These are phyloP conservation scores for Malus hybrid DNA, from an alignment of 331 rosid species.

Conservation along the genomic window DNA sequence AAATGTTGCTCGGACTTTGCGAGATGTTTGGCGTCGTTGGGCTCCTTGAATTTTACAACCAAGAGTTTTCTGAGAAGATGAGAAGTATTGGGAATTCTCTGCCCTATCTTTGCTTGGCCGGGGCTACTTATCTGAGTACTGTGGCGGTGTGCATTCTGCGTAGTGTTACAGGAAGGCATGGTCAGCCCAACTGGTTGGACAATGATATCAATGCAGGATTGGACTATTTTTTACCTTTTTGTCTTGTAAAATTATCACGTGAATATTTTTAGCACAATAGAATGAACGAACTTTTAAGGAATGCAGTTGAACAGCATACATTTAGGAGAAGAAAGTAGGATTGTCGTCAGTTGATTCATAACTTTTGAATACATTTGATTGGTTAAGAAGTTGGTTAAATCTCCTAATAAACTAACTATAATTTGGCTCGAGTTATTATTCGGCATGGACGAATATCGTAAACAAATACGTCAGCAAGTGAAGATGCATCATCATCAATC, in stretches of 20 bases:
- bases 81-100: slow-evolving; percentile 25
- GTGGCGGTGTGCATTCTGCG: slow-evolving; percentile 17
- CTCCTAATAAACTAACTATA: no score
- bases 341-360: no score
- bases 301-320: no score
- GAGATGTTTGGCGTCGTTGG: slow-evolving; percentile 25
- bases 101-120: background rate
- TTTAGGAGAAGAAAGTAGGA: no score
- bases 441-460: no score
- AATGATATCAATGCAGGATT: slow-evolving; percentile 25
- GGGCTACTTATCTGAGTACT: slow-evolving; percentile 6
- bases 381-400: no score
- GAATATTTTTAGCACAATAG: no score
- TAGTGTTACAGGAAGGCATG: slow-evolving; percentile 4
- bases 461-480: background rate
- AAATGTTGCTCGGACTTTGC: background rate
- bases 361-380: no score
- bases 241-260: no score
- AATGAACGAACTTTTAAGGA: no score
- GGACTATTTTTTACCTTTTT: slow-evolving; percentile 14
- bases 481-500: background rate
- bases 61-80: slow-evolving; percentile 25
- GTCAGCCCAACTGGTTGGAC: slow-evolving; percentile 24
- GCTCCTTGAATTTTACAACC: slow-evolving; percentile 31
- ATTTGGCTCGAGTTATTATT: no score